Conservation (phyloP, 192 early-diverging fungal genomes). For the Haplosporangium gracile region DNA sequence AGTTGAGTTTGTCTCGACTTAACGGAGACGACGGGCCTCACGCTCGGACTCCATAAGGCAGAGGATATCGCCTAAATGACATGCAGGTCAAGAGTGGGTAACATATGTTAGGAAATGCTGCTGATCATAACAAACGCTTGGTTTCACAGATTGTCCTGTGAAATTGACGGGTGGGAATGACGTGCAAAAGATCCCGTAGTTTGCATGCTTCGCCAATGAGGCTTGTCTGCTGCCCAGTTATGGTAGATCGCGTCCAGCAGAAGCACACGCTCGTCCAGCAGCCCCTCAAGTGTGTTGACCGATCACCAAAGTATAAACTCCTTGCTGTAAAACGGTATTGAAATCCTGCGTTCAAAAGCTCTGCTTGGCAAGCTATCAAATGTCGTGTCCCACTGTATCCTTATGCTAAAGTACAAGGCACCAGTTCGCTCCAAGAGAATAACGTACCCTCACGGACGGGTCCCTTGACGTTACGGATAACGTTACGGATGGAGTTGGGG, state of each 20-base stretch:
- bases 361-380: background rate
- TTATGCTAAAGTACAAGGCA: background rate
- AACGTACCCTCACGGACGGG: constrained; percentile 89
- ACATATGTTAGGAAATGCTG: background rate
- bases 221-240: too few relatives aligned
- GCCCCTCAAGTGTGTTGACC: background rate
- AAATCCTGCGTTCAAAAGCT: too few relatives aligned
- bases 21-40: constrained; percentile 99
- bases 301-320: too few relatives aligned
- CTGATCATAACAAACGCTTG: background rate
- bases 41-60: constrained; percentile 99
- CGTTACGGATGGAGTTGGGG: constrained; percentile 77
- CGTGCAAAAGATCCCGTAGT: too few relatives aligned
- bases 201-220: too few relatives aligned
- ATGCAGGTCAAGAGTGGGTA: background rate
- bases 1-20: constrained; percentile 56
- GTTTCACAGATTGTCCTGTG: too few relatives aligned
- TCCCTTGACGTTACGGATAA: constrained; percentile 99
- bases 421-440: background rate
- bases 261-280: too few relatives aligned
- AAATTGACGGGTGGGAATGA: too few relatives aligned
- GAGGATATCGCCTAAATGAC: constrained; percentile 83
- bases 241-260: too few relatives aligned
- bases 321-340: too few relatives aligned
- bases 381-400: background rate